Evolutionary conservation across 345 rosid genomes (phyloP).

Genomic region (Lepidium sativum): DNA sequence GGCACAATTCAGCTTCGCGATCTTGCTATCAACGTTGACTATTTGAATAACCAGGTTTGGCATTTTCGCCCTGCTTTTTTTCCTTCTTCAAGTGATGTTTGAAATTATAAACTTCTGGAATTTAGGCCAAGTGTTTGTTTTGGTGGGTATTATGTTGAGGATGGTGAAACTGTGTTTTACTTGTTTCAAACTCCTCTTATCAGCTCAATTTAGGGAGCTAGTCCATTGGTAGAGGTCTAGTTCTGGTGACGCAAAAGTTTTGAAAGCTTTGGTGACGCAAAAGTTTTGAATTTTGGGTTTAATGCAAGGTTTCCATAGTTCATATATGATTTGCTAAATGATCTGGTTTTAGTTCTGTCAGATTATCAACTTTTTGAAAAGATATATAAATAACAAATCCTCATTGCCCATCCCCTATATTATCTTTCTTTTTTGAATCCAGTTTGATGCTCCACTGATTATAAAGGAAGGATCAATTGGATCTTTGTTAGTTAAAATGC

Average conservation of each 20-base stretch:
- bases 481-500: conserved; percentile 69
- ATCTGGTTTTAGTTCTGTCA: not conserved
- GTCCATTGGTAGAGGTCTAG: not conserved
- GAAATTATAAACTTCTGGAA: not conserved
- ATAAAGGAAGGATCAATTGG: conserved; percentile 93
- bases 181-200: not conserved
- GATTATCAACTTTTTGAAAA: not conserved
- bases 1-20: conserved; percentile 78
- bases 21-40: conserved; percentile 81
- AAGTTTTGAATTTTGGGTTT: not conserved
- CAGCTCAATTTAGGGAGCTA: not conserved
- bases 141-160: not conserved
- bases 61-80: not conserved
- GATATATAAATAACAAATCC: not conserved
- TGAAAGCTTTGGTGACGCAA: not conserved
- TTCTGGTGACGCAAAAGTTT: not conserved
- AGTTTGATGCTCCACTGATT: conserved; percentile 57
- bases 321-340: not conserved
- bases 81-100: not conserved
- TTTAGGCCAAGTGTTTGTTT: not conserved
- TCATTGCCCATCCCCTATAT: not conserved
- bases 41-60: conserved; percentile 58
- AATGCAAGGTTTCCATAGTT: not conserved
- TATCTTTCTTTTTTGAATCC: conserved; percentile 11
- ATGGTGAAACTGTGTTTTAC: not conserved